Percentiles rank a stretch among this genome's conserved stretches.
Evolutionary conservation across 2,329 filamentous ascomycete species (phyloP).

Genomic region (Orbilia oligospora): DNA sequence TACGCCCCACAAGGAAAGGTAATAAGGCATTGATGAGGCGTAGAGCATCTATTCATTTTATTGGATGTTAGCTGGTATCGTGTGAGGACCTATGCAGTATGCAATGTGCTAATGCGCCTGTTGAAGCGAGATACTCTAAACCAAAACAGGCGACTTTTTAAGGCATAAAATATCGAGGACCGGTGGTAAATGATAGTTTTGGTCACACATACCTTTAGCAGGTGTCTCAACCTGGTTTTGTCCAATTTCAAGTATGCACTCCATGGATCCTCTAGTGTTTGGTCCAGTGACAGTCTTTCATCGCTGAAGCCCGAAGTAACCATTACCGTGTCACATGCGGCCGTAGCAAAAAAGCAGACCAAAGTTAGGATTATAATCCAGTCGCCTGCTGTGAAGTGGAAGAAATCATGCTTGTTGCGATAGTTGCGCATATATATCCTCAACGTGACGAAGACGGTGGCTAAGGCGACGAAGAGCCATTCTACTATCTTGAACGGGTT

Average conservation of each 20-base stretch:
- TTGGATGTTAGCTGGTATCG: not conserved
- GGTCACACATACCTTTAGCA: conserved; percentile 20
- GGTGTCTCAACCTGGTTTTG: not conserved
- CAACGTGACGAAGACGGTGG: conserved; percentile 31
- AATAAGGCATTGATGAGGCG: conserved; percentile 18
- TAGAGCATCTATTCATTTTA: conserved; percentile 29
- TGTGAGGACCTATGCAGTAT: no score
- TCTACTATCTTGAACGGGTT: conserved; percentile 31
- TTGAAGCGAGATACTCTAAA: conserved; percentile 20
- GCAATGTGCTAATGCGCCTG: conserved; percentile 7
- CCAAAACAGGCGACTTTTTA: conserved; percentile 8
- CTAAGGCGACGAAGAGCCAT: conserved; percentile 36
- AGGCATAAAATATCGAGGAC: not conserved
- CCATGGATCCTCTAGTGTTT: conserved; percentile 19
- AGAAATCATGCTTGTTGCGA: conserved; percentile 10
- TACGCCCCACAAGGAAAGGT: conserved; percentile 34
- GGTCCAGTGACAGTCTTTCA: conserved; percentile 28
- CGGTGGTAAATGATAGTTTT: not conserved
- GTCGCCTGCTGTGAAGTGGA: conserved; percentile 21
- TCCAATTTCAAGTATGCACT: conserved; percentile 19
- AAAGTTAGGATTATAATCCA: conserved; percentile 33
- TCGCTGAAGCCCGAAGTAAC: conserved; percentile 29
- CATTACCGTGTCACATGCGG: conserved; percentile 31
- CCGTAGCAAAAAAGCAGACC: conserved; percentile 13
- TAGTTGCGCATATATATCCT: conserved; percentile 42